These are phyloP conservation scores for Colletotrichum navitas DNA, from an alignment of 2,329 filamentous ascomycete species.

Conservation along the genomic window DNA sequence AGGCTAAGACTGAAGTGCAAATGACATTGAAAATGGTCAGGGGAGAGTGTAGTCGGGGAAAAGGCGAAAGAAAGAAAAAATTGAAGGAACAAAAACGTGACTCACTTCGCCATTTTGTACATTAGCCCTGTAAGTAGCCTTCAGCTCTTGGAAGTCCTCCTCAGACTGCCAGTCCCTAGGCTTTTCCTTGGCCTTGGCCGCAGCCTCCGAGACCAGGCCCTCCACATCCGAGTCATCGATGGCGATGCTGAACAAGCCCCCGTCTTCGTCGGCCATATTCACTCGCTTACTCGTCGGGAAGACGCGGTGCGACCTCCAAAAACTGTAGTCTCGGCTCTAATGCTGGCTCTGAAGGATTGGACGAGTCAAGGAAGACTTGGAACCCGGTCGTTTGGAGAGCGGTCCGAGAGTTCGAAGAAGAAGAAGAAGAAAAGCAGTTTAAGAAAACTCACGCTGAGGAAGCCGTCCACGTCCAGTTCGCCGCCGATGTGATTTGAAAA, in stretches of 20 bases:
- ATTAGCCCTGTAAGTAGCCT: constrained; percentile 59
- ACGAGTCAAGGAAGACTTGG: not conserved
- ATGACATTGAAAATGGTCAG: not conserved
- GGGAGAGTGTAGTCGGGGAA: too few relatives aligned
- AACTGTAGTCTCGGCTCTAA: not conserved
- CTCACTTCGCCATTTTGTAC: constrained; percentile 68
- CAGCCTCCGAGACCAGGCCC: constrained; percentile 35
- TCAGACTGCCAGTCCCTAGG: constrained; percentile 61
- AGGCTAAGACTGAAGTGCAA: not conserved
- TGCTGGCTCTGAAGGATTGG: not conserved
- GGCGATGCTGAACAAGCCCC: constrained; percentile 50
- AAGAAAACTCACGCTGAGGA: not conserved
- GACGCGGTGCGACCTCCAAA: not conserved
- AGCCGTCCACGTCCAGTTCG: not conserved
- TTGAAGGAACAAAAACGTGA: constrained; percentile 10
- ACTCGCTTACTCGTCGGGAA: not conserved
- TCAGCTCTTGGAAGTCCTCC: constrained; percentile 61
- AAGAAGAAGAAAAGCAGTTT: not conserved
- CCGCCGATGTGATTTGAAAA: not conserved
- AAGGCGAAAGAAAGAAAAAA: not conserved
- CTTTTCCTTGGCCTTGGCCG: constrained; percentile 47
- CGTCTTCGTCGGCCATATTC: constrained; percentile 45
- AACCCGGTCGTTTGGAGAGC: not conserved
- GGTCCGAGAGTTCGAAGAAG: not conserved
- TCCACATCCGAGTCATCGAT: constrained; percentile 52